These are phyloP conservation scores for Actinomucor elegans DNA, from an alignment of 371 early-diverging fungal genomes.

Conservation along the genomic window DNA sequence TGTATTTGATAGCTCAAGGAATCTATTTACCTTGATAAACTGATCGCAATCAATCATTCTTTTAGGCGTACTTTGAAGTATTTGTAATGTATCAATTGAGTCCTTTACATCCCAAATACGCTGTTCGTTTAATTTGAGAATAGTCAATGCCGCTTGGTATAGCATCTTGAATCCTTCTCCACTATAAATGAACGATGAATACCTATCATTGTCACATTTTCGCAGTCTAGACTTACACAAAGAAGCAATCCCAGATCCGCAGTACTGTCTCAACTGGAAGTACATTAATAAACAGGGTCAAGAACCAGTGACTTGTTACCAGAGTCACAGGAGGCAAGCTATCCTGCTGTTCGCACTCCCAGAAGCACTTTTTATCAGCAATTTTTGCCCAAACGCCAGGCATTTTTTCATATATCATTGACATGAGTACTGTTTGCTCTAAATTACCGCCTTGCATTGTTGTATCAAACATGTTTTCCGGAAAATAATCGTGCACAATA, in stretches of 20 bases:
- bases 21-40: constrained; percentile 57
- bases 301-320: constrained; percentile 83
- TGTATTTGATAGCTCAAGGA: neutral
- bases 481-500: constrained; percentile 72
- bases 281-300: constrained; percentile 78
- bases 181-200: neutral
- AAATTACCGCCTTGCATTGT: constrained; percentile 77
- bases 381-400: constrained; percentile 61
- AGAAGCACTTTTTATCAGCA: constrained; percentile 45
- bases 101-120: constrained; percentile 62
- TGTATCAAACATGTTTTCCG: constrained; percentile 76
- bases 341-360: constrained; percentile 53
- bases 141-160: constrained; percentile 74
- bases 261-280: constrained; percentile 78
- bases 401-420: constrained; percentile 57
- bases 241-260: constrained; percentile 83
- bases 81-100: constrained; percentile 64
- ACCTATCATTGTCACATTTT: neutral
- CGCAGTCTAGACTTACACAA: constrained; percentile 55
- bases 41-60: constrained; percentile 68
- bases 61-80: constrained; percentile 66
- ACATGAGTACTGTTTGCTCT: constrained; percentile 75
- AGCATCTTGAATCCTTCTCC: constrained; percentile 81
- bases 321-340: constrained; percentile 70
- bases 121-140: constrained; percentile 71